Percentiles rank a stretch among this genome's conserved stretches.
Evolutionary conservation across 2,329 filamentous ascomycete genomes (phyloP).

Genomic region (Lasiodiplodia citricola): DNA sequence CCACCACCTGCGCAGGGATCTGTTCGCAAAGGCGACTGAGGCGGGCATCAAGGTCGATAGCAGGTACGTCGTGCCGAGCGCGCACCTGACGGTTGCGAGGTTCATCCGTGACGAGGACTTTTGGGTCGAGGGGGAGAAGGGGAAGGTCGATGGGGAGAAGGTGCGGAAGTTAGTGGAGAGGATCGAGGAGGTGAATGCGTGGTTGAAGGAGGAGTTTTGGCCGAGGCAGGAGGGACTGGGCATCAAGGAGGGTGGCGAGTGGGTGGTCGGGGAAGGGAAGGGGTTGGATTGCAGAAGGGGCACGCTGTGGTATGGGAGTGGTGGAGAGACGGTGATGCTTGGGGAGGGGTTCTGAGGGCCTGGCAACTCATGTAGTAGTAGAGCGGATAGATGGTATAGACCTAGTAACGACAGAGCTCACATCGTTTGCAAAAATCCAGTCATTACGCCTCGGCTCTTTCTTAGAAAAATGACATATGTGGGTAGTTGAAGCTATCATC

Average conservation of each 20-base stretch:
- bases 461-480: not conserved
- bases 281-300: conserved; percentile 79
- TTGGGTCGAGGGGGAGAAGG: conserved; percentile 29
- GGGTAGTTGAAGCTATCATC: no score
- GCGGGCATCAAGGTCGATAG: conserved; percentile 72
- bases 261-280: conserved; percentile 85
- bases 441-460: not conserved
- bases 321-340: conserved; percentile 69
- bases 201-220: conserved; percentile 76
- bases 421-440: not conserved
- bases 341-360: conserved; percentile 55
- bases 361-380: not conserved
- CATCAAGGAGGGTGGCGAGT: conserved; percentile 66
- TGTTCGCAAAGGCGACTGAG: conserved; percentile 62
- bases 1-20: conserved; percentile 83
- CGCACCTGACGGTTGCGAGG: conserved; percentile 84
- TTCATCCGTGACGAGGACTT: conserved; percentile 73
- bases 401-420: not conserved
- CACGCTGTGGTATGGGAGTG: conserved; percentile 80
- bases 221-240: conserved; percentile 50
- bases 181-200: conserved; percentile 78
- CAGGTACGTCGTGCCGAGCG: conserved; percentile 86
- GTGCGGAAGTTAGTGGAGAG: conserved; percentile 69
- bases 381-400: not conserved
- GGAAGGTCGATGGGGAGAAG: conserved; percentile 53